These are phyloP conservation scores for Tagetes patula DNA, from an alignment of 129 eudicot species.

Conservation along the genomic window DNA sequence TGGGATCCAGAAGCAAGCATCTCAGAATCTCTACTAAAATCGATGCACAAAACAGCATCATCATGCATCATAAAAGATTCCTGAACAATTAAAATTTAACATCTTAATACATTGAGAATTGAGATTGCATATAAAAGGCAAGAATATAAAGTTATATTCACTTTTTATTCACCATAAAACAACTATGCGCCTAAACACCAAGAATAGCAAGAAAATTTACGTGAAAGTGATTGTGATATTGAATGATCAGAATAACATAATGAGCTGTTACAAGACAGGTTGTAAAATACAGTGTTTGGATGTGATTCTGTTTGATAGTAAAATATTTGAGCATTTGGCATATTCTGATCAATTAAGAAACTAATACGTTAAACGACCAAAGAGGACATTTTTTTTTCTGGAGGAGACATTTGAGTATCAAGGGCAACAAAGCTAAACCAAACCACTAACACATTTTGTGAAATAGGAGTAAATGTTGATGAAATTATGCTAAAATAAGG, in stretches of 20 bases:
- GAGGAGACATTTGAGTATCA: no score
- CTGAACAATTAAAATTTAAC: slow-evolving; percentile 37
- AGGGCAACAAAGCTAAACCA: no score
- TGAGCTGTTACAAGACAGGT: background rate
- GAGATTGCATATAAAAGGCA: background rate
- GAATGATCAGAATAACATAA: background rate
- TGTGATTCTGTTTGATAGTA: background rate
- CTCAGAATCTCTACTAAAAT: slow-evolving; percentile 94
- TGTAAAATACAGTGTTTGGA: background rate
- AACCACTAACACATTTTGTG: no score
- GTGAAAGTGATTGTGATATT: no score
- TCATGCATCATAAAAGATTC: slow-evolving; percentile 99
- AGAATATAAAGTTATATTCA: background rate
- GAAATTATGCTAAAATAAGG: background rate
- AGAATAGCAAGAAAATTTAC: background rate
- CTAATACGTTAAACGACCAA: background rate
- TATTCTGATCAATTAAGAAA: no score
- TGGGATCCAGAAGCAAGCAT: slow-evolving; percentile 98
- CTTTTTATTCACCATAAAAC: background rate
- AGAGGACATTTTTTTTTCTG: background rate
- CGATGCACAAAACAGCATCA: slow-evolving; percentile 86
- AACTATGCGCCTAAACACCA: background rate
- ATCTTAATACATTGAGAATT: background rate
- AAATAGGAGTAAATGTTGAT: background rate
- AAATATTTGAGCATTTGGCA: background rate